A percentile compares a stretch with the other conserved stretches of the same genome.
Conservation (phyloP, 1,139 yeast species). For the Hyphopichia buzzinii region DNA sequence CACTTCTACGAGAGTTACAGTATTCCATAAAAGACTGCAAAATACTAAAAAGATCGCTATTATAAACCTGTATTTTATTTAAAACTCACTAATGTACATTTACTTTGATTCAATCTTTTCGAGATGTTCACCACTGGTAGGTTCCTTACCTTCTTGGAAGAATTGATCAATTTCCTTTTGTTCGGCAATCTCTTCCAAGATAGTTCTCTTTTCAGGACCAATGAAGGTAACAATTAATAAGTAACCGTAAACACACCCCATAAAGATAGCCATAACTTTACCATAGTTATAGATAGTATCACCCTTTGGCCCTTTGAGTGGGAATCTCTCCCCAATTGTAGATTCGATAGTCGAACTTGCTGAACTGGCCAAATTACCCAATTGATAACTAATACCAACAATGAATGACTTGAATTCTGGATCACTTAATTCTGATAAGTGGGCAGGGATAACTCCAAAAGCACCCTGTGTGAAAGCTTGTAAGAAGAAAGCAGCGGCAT, state of each 20-base stretch:
- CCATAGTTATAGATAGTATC: conserved; percentile 26
- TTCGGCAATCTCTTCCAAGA: conserved; percentile 1
- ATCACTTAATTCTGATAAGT: conserved; percentile 71
- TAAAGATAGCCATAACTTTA: conserved; percentile 75
- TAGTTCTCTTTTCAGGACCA: conserved; percentile 71
- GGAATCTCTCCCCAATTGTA: conserved; percentile 68
- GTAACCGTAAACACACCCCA: conserved; percentile 73
- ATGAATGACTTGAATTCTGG: conserved; percentile 74
- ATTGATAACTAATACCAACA: conserved; percentile 74
- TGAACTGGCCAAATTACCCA: conserved; percentile 80
- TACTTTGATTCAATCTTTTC: neutral
- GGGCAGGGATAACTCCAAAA: conserved; percentile 84
- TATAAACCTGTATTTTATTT: too few relatives aligned
- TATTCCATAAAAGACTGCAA: too few relatives aligned
- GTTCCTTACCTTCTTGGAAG: neutral
- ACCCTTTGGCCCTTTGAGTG: conserved; percentile 21
- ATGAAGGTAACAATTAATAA: conserved; percentile 55
- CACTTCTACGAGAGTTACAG: too few relatives aligned
- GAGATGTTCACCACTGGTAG: neutral
- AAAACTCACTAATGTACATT: neutral
- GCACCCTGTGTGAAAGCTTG: conserved; percentile 86
- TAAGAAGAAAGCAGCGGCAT: conserved; percentile 76
- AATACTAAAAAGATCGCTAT: too few relatives aligned
- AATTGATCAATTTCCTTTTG: conserved; percentile 1
- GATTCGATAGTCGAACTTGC: conserved; percentile 84